phyloP scores from a whole-genome alignment of 768 basidiomycete genomes.

The Tylopilus balloui region DNA sequence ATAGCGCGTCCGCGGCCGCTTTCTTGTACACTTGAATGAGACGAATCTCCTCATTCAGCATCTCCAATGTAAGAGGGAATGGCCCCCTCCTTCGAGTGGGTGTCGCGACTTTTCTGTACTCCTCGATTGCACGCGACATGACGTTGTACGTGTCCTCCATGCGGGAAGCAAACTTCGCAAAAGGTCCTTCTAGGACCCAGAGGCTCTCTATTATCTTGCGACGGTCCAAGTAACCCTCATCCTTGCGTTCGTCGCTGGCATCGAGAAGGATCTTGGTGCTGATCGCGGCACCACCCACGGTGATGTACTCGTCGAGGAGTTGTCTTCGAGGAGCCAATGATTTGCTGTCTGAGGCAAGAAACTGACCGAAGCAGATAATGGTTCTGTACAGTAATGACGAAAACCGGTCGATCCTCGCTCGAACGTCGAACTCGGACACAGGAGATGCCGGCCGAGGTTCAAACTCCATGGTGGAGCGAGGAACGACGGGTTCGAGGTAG shows the following conservation, averaged over 20 bases:
- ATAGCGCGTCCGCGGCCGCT: conserved; percentile 12
- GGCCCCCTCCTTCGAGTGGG: conserved; percentile 11
- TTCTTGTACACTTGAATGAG: conserved; percentile 22
- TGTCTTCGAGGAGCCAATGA: conserved; percentile 20
- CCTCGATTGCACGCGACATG: conserved; percentile 22
- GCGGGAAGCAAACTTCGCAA: conserved; percentile 18
- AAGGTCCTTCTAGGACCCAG: conserved; percentile 16
- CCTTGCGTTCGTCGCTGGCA: conserved; percentile 19
- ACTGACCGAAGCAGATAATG: conserved; percentile 27
- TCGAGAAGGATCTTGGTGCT: conserved; percentile 25
- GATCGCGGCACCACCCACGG: conserved; percentile 25
- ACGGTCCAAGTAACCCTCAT: conserved; percentile 20
- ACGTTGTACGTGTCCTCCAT: conserved; percentile 16
- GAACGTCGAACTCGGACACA: conserved; percentile 14
- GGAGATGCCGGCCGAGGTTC: not conserved
- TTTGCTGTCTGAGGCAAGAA: conserved; percentile 24
- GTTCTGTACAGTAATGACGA: conserved; percentile 18
- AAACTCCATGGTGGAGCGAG: conserved; percentile 11
- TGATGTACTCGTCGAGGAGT: conserved; percentile 27
- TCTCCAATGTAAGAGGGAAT: conserved; percentile 23
- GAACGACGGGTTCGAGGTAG: not conserved
- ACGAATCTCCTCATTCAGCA: conserved; percentile 21
- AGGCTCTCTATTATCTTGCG: conserved; percentile 18
- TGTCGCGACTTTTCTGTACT: conserved; percentile 14
- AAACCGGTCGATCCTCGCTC: conserved; percentile 22